Evolutionary conservation across 2,329 filamentous ascomycete species (phyloP).

Genomic region (Calcarisporium arbuscula): DNA sequence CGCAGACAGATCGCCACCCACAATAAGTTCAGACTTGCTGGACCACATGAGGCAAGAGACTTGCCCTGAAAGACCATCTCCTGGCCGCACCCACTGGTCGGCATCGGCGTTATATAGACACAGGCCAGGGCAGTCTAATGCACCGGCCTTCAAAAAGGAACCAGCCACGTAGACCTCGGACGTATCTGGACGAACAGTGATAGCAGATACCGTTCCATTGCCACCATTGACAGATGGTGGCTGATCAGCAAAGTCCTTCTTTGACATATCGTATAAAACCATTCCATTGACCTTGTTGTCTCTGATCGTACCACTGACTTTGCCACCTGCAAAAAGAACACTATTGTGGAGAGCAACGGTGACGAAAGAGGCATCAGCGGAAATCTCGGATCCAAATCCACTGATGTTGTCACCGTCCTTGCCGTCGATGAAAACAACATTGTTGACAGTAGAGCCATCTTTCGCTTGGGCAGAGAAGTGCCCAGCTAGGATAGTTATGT

Average conservation of each 20-base stretch:
- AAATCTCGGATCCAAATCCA: slow-evolving; percentile 62
- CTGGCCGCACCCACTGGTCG: slow-evolving; percentile 75
- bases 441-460: slow-evolving; percentile 67
- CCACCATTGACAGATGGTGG: slow-evolving; percentile 68
- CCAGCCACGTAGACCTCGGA: slow-evolving; percentile 81
- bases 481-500: slow-evolving; percentile 82
- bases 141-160: slow-evolving; percentile 75
- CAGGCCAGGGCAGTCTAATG: slow-evolving; percentile 72
- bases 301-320: slow-evolving; percentile 64
- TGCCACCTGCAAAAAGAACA: slow-evolving; percentile 76
- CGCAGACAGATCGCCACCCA: slow-evolving; percentile 69
- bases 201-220: slow-evolving; percentile 67
- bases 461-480: slow-evolving; percentile 69
- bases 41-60: slow-evolving; percentile 73
- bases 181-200: slow-evolving; percentile 64
- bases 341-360: slow-evolving; percentile 62
- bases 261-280: slow-evolving; percentile 69
- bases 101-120: slow-evolving; percentile 69
- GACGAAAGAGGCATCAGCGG: slow-evolving; percentile 67
- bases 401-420: slow-evolving; percentile 59
- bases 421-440: slow-evolving; percentile 76
- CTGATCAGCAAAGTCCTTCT: slow-evolving; percentile 57
- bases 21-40: slow-evolving; percentile 63
- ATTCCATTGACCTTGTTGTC: slow-evolving; percentile 63
- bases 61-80: slow-evolving; percentile 62